phyloP scores from a whole-genome alignment of 805 yeast genomes.

The Lipomyces chichibuensis region DNA sequence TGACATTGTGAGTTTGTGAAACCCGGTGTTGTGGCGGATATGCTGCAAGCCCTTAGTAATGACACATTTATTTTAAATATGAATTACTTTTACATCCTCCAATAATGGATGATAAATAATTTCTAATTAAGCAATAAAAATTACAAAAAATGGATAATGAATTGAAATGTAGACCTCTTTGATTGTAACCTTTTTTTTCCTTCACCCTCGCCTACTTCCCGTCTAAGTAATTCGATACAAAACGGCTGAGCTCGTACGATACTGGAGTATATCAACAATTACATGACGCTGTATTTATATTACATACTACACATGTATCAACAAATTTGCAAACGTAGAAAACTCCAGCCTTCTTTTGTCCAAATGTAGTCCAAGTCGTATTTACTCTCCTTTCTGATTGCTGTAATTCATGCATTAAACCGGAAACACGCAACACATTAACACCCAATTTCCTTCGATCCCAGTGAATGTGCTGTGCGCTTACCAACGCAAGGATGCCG shows the following conservation, averaged over 20 bases:
- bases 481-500: slow-evolving; percentile 40
- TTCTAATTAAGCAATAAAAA: too few species aligned
- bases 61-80: neutral
- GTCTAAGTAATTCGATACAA: neutral
- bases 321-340: neutral
- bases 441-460: neutral
- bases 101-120: too few species aligned
- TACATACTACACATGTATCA: neutral
- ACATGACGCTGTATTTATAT: neutral
- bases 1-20: neutral
- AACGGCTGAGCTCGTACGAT: neutral
- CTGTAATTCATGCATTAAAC: neutral
- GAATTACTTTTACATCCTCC: too few species aligned
- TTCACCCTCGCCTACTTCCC: neutral
- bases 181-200: too few species aligned
- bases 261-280: neutral
- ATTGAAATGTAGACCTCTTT: neutral
- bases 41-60: neutral
- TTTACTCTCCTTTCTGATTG: neutral
- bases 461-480: slow-evolving; percentile 1
- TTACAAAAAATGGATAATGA: neutral
- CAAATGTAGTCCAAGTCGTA: neutral
- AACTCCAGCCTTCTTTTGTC: neutral
- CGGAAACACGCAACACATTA: too few species aligned
- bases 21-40: neutral